phyloP scores from a whole-genome alignment of 1,139 yeast genomes.

The Kurtzmaniella quercitrusa region DNA sequence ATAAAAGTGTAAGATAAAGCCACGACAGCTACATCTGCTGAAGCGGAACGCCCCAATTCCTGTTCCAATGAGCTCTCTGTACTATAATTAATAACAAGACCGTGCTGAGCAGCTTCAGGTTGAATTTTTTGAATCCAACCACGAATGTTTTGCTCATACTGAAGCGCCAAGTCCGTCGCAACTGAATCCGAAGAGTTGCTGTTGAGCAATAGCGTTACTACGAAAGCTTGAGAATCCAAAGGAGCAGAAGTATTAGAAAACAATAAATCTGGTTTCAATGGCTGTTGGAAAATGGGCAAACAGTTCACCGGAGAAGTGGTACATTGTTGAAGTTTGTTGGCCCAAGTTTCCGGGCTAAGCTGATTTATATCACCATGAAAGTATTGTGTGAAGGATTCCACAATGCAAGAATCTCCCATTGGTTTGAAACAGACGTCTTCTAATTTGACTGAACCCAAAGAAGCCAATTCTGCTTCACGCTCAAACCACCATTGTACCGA shows the following conservation, averaged over 20 bases:
- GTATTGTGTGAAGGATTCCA: slow-evolving; percentile 90
- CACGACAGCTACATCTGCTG: slow-evolving; percentile 72
- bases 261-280: slow-evolving; percentile 65
- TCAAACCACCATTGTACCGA: slow-evolving; percentile 85
- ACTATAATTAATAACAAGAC: slow-evolving; percentile 65
- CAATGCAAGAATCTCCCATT: slow-evolving; percentile 68
- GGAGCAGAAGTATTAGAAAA: slow-evolving; percentile 50
- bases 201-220: slow-evolving; percentile 66
- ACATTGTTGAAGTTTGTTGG: slow-evolving; percentile 50
- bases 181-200: slow-evolving; percentile 26
- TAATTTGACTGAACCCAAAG: slow-evolving; percentile 19
- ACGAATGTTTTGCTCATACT: slow-evolving; percentile 68
- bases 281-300: slow-evolving; percentile 87
- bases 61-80: slow-evolving; percentile 82
- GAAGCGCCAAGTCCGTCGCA: slow-evolving; percentile 40
- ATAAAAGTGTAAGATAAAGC: slow-evolving; percentile 75
- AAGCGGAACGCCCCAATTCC: slow-evolving; percentile 77
- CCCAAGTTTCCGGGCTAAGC: slow-evolving; percentile 56
- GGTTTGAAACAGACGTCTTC: slow-evolving; percentile 69
- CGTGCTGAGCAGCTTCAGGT: slow-evolving; percentile 38
- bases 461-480: slow-evolving; percentile 55
- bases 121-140: slow-evolving; percentile 39
- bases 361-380: slow-evolving; percentile 60
- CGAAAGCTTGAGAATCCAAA: slow-evolving; percentile 63
- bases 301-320: slow-evolving; percentile 84